Evolutionary conservation across 345 rosid species (phyloP).

Genomic region (Durio zibethinus): DNA sequence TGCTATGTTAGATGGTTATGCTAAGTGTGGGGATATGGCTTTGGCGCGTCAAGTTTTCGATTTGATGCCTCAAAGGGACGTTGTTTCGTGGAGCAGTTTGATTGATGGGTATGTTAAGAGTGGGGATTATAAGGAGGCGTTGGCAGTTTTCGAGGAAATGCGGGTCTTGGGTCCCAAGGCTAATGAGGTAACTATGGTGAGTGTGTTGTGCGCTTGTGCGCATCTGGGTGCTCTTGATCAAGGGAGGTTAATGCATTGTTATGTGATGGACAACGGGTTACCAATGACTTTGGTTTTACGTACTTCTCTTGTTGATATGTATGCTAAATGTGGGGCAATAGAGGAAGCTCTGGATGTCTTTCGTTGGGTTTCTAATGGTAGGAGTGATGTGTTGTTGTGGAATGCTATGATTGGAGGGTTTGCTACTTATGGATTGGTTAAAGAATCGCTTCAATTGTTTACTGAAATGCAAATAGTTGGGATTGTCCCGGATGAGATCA

Average conservation of each 20-base stretch:
- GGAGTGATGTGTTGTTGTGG: slow-evolving; percentile 70
- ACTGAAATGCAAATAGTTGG: slow-evolving; percentile 49
- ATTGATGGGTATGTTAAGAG: slow-evolving; percentile 78
- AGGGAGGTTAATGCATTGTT: slow-evolving; percentile 56
- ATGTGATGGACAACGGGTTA: slow-evolving; percentile 43
- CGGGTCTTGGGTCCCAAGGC: slow-evolving; percentile 40
- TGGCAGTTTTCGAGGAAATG: slow-evolving; percentile 59
- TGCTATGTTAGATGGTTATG: slow-evolving; percentile 66
- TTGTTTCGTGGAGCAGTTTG: slow-evolving; percentile 83
- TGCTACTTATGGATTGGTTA: slow-evolving; percentile 66
- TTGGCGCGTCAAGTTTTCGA: slow-evolving; percentile 54
- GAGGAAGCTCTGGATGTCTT: slow-evolving; percentile 65
- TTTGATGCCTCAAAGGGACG: slow-evolving; percentile 55
- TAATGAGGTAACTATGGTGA: slow-evolving; percentile 86
- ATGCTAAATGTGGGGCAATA: slow-evolving; percentile 81
- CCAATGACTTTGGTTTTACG: slow-evolving; percentile 47
- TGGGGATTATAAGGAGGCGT: slow-evolving; percentile 49
- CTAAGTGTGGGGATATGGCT: slow-evolving; percentile 57
- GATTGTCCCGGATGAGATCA: slow-evolving; percentile 70
- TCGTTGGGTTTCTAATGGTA: slow-evolving; percentile 23
- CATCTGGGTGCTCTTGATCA: slow-evolving; percentile 65
- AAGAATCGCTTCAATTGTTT: slow-evolving; percentile 57
- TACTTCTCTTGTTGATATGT: slow-evolving; percentile 87
- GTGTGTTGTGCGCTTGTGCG: slow-evolving; percentile 79
- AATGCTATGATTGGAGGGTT: slow-evolving; percentile 88